Base-by-base conservation (phyloP, 2,329 filamentous ascomycete genomes). In the Talaromyces sp. region DNA sequence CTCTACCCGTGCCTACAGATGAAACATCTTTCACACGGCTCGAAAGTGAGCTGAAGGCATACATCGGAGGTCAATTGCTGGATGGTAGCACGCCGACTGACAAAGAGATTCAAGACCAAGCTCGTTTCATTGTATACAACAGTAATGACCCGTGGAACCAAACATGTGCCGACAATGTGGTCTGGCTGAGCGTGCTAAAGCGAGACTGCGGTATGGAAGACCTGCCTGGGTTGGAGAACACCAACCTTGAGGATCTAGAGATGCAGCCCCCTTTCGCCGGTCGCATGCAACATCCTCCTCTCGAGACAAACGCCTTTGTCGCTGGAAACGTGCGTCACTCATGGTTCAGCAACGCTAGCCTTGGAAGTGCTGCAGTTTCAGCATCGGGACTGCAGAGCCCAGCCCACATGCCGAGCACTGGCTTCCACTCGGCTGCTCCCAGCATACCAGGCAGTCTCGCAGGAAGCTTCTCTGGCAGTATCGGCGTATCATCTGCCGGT, bases 91-190 rank as follows among this genome's bases (percentile, higher is more conserved):
- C 77, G 4, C 79, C 79, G 7, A 79, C 74, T 33, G 76, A 78
- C 62, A 69, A 71, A 47, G 74, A 75, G 72, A 67, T 78, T 47
- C 76, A 78, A 67, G 70, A 76, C 24, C 71, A 78, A 65, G 75
- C 69, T 54, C 76, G 76, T 45, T 68, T 66, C 60, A 69, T 76
- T 8, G 73, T 78, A 54, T 78, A 78, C 62, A 74, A 71, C 13
- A 70, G 59, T 16, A 71, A 75, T 64, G 76, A 78, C 39, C 71
- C 70, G n/a, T 78, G 75, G 75, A 77, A 78, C 60, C 75, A 81
- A 70, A 82, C 80, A 3, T 79, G 79, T 63, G 80, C 80, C 8
- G 80, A 82, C 67, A 81, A 81, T 59, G 71, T 76, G n/a, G 70
- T 77, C 10, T 82, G 80, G 80, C 72, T 82, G 11, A 75, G 76